Conservation (phyloP, 2,329 filamentous ascomycete genomes). For the Penicillium sp. region DNA sequence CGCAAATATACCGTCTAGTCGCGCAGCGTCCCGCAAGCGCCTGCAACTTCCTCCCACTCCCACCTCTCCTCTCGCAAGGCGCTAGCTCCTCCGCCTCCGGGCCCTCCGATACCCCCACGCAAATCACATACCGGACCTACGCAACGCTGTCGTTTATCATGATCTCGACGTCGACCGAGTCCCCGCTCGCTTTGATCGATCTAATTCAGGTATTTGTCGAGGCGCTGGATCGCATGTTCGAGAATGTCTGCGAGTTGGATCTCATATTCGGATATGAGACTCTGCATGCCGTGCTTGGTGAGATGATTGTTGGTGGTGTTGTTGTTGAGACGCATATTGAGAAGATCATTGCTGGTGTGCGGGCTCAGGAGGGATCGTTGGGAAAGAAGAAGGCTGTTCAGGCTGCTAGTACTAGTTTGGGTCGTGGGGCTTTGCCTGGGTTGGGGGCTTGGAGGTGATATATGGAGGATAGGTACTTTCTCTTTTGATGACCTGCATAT, state of each 20-base stretch:
- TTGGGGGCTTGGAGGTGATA: conserved; percentile 41
- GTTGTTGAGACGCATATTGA: conserved; percentile 91
- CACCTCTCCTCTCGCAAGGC: conserved; percentile 60
- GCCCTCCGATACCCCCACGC: conserved; percentile 84
- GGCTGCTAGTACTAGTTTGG: conserved; percentile 40
- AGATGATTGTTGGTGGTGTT: conserved; percentile 95
- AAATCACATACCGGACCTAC: conserved; percentile 97
- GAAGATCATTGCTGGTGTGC: conserved; percentile 82
- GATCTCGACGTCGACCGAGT: conserved; percentile 95
- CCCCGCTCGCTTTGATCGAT: conserved; percentile 90
- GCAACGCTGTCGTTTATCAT: conserved; percentile 98
- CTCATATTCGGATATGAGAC: conserved; percentile 99
- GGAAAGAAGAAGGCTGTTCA: conserved; percentile 48
- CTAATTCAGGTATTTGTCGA: conserved; percentile 98
- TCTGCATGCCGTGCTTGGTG: conserved; percentile 81
- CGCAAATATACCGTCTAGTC: conserved; percentile 95
- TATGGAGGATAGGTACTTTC: not conserved
- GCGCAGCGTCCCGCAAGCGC: conserved; percentile 86
- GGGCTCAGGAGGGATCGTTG: conserved; percentile 47
- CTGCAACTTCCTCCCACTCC: conserved; percentile 93
- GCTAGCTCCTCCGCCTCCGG: conserved; percentile 51
- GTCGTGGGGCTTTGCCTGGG: conserved; percentile 40
- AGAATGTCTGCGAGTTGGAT: conserved; percentile 97
- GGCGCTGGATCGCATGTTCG: conserved; percentile 88
- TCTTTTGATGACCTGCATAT: conserved; percentile 5